phyloP scores from a whole-genome alignment of 257 asterid species.

The Nicotiana tomentosiformis region DNA sequence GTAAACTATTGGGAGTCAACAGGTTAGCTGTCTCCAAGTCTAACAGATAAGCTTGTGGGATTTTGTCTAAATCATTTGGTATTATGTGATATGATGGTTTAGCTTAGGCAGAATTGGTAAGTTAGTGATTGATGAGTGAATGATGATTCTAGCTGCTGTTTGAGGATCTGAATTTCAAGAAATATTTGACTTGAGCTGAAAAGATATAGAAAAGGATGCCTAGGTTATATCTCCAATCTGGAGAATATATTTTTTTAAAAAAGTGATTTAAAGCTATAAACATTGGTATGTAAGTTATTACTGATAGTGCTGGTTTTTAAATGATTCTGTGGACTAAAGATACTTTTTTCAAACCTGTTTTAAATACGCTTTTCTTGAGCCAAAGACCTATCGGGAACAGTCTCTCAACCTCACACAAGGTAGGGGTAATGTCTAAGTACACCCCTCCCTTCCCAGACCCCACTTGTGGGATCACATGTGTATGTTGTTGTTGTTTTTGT shows the following conservation, averaged over 20 bases:
- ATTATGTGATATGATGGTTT: neutral
- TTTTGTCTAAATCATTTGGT: neutral
- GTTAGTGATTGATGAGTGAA: neutral
- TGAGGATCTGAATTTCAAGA: neutral
- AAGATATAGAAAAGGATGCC: neutral
- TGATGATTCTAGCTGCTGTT: constrained; percentile 13
- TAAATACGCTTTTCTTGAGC: too few species aligned
- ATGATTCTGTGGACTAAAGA: neutral
- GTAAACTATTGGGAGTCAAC: neutral
- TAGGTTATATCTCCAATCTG: neutral
- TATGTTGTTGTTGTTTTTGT: neutral
- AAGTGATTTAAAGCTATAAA: neutral
- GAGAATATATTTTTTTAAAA: too few species aligned
- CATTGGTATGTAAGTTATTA: neutral
- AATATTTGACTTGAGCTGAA: neutral
- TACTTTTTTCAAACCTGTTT: too few species aligned
- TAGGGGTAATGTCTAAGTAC: too few species aligned
- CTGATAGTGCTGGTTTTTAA: neutral
- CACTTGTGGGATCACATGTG: too few species aligned
- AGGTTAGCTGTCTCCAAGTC: neutral
- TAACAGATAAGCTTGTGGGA: constrained; percentile 3
- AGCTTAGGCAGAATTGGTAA: neutral
- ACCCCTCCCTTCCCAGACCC: too few species aligned
- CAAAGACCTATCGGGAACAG: too few species aligned
- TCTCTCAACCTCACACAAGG: too few species aligned